These are phyloP conservation scores for Haematococcus lacustris DNA, from an alignment of 139 green algal genomes.

Conservation along the genomic window DNA sequence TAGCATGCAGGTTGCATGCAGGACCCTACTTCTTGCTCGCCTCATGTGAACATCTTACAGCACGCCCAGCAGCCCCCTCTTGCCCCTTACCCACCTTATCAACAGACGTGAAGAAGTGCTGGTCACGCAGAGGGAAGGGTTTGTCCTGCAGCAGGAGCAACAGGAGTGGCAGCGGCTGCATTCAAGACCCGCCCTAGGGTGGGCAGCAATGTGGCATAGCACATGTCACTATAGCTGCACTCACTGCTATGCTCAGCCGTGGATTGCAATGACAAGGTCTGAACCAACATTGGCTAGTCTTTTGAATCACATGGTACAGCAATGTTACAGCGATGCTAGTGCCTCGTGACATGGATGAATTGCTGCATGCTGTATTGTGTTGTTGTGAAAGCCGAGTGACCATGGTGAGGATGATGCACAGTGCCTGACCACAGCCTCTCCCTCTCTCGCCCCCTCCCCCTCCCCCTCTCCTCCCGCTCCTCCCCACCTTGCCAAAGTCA, in stretches of 20 bases:
- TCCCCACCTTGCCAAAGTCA: conserved; percentile 90
- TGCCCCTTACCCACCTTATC: conserved; percentile 82
- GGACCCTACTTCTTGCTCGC: too few relatives aligned
- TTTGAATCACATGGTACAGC: too few relatives aligned
- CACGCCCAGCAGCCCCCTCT: too few relatives aligned
- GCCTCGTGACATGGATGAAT: not conserved
- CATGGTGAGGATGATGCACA: too few relatives aligned
- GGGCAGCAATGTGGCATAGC: not conserved
- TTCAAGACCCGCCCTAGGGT: too few relatives aligned
- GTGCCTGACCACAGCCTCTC: not conserved
- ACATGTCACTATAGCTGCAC: not conserved
- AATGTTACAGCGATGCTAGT: not conserved
- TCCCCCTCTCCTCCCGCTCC: too few relatives aligned
- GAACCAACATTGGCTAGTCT: not conserved
- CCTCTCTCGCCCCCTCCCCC: too few relatives aligned
- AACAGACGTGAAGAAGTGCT: conserved; percentile 95
- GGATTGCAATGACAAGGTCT: not conserved
- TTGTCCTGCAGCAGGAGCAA: conserved; percentile 48
- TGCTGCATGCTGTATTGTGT: not conserved
- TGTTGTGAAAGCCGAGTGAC: not conserved
- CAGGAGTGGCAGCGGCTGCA: too few relatives aligned
- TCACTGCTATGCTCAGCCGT: not conserved
- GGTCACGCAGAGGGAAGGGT: conserved; percentile 91
- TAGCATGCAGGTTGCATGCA: too few relatives aligned
- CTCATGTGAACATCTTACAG: too few relatives aligned